Conservation (phyloP, 2,329 filamentous ascomycete species). For the Zymoseptoria crescenta region DNA sequence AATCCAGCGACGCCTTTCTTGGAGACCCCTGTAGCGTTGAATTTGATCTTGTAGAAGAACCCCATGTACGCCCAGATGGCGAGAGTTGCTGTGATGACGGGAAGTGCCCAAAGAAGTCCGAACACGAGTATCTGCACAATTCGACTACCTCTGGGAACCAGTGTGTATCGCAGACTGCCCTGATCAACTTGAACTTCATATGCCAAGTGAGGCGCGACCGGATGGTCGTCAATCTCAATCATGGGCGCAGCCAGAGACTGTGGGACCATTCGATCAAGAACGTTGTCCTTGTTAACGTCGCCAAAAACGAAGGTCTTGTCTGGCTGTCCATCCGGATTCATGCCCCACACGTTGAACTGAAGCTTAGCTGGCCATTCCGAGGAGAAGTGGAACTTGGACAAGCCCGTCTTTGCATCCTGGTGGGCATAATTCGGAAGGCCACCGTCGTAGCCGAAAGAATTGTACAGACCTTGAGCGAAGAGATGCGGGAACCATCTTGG, state of each 20-base stretch:
- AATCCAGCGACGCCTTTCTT: slow-evolving; percentile 24
- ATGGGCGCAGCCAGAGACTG: slow-evolving; percentile 46
- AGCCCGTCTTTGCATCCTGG: slow-evolving; percentile 35
- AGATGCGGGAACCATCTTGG: slow-evolving; percentile 50
- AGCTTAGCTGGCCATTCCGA: slow-evolving; percentile 53
- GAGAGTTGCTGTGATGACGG: slow-evolving; percentile 40
- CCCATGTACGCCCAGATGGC: slow-evolving; percentile 46
- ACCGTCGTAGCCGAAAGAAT: slow-evolving; percentile 53
- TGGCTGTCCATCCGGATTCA: slow-evolving; percentile 53
- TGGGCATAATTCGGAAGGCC: slow-evolving; percentile 47
- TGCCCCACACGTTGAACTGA: slow-evolving; percentile 57
- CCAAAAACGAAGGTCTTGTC: slow-evolving; percentile 51
- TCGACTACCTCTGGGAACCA: slow-evolving; percentile 45
- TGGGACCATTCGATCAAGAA: slow-evolving; percentile 53
- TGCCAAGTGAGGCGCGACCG: slow-evolving; percentile 46
- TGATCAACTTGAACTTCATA: slow-evolving; percentile 49
- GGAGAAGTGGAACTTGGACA: slow-evolving; percentile 52
- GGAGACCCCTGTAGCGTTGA: slow-evolving; percentile 44
- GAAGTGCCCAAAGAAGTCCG: slow-evolving; percentile 45
- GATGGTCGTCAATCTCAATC: slow-evolving; percentile 47
- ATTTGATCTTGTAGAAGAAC: slow-evolving; percentile 53
- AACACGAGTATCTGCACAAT: slow-evolving; percentile 46
- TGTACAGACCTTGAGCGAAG: slow-evolving; percentile 52
- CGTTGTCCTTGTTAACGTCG: slow-evolving; percentile 49
- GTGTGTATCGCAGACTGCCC: slow-evolving; percentile 40